Base-by-base conservation (phyloP, 106 monocot genomes). In the Vanilla planifolia region DNA sequence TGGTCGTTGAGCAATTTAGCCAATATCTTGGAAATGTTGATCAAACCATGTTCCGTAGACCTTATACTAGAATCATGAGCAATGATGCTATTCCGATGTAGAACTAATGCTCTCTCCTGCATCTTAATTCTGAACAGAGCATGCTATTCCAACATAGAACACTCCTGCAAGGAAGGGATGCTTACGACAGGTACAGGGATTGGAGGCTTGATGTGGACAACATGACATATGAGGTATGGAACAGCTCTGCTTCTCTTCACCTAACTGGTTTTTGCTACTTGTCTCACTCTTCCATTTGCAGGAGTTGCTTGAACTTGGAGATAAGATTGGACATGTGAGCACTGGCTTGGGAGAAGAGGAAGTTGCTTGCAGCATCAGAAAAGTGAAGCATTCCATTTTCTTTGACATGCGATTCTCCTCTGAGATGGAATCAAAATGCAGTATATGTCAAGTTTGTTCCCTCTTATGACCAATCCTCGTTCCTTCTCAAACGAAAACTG, bases 261-360 rank as follows among this genome's bases (percentile, higher is more conserved):
- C 25, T 25, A 0, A 16, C 24, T 48, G n/a, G n/a, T n/a, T n/a
- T n/a, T n/a, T 48, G 48, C 48, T 16, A 10, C 48, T 48, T 48
- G 8, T 48, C 39, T 5, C 24, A 8, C 48, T 21, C 39, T 43
- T 58, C 57, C 4, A 33, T 3, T 55, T 51, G 21, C 68, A 93
- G 92, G 92, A 93, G 45, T 63, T 93, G 76, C 87, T 98, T 19
- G 96, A 91, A 53, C 77, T 98, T 14, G 91, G 74, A 10, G 96
- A 98, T 21, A 84, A 60, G 62, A 98, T 98, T 40, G 96, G 96
- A 1, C 69, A 91, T 66, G 91, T 98, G 17, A 98, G 63, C 75
- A 91, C 96, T 25, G 96, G 96, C 2, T 75, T 98, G 73, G 79
- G 79, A 41, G 91, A 98, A 77, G 96, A 98, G 42, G 91, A 98